A percentile compares a stretch with the other conserved stretches of the same genome.
Evolutionary conservation across 2,329 filamentous ascomycete species (phyloP).

Genomic region (Paramyrothecium roridum): DNA sequence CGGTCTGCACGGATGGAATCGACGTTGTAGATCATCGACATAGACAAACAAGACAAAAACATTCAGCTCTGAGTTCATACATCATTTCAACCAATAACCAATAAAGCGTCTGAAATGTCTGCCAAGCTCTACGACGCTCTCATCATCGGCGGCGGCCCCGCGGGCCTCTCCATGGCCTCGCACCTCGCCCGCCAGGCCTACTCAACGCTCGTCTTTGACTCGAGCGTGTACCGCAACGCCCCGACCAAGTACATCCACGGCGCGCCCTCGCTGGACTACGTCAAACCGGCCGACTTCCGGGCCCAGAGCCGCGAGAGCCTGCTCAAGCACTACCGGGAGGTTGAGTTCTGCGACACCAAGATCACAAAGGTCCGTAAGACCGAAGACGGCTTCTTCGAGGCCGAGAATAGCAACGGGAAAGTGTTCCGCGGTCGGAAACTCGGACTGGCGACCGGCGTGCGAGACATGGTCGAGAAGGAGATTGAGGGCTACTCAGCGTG

Average conservation of each 20-base stretch:
- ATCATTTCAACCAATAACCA: too few relatives aligned
- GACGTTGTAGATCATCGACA: too few relatives aligned
- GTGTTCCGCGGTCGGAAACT: conserved; percentile 48
- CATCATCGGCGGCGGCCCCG: conserved; percentile 50
- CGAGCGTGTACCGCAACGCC: conserved; percentile 46
- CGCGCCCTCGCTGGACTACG: conserved; percentile 35
- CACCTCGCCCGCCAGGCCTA: conserved; percentile 46
- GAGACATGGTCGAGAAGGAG: conserved; percentile 43
- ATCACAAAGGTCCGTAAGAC: conserved; percentile 23
- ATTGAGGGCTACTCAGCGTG: conserved; percentile 52
- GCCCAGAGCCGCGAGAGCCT: conserved; percentile 29
- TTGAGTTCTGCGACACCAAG: conserved; percentile 26
- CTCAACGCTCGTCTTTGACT: conserved; percentile 47
- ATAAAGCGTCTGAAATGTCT: conserved; percentile 4
- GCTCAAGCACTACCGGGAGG: conserved; percentile 26
- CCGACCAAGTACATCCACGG: conserved; percentile 46
- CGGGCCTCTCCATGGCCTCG: conserved; percentile 44
- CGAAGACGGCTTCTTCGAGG: conserved; percentile 27
- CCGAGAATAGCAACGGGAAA: conserved; percentile 35
- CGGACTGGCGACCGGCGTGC: conserved; percentile 51
- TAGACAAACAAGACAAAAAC: too few relatives aligned
- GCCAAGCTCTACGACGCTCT: conserved; percentile 42
- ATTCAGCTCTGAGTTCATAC: too few relatives aligned
- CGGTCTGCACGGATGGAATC: not conserved
- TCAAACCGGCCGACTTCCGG: conserved; percentile 28